phyloP scores from a whole-genome alignment of 345 rosid genomes.

The Chamaenerion angustifolium region DNA sequence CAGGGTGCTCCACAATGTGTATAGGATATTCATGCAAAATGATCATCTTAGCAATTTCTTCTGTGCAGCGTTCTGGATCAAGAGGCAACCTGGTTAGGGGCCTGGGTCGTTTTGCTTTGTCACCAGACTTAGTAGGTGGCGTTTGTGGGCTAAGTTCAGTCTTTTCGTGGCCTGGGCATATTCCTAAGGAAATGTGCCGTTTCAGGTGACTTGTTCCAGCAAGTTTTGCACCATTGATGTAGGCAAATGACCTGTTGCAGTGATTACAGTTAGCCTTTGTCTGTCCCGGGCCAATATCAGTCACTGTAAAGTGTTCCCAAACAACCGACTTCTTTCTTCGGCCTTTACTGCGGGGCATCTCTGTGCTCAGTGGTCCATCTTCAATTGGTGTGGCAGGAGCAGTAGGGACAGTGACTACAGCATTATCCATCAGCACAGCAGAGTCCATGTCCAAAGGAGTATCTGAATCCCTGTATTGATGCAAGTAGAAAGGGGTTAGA shows the following conservation, averaged over 20 bases:
- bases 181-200: conserved; percentile 74
- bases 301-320: conserved; percentile 86
- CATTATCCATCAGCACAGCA: too few relatives aligned
- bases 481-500: neutral
- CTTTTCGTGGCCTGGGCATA: conserved; percentile 56
- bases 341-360: conserved; percentile 39
- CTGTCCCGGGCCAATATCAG: conserved; percentile 56
- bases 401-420: conserved; percentile 13
- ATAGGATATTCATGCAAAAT: conserved; percentile 80
- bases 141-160: conserved; percentile 15
- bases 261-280: conserved; percentile 74
- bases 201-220: conserved; percentile 95
- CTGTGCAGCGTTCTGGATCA: conserved; percentile 55
- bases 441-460: neutral
- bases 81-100: conserved; percentile 22
- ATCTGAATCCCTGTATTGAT: conserved; percentile 2
- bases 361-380: conserved; percentile 22
- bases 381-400: conserved; percentile 21
- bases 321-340: conserved; percentile 85
- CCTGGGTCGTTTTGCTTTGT: conserved; percentile 8
- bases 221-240: conserved; percentile 68
- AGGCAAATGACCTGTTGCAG: conserved; percentile 78
- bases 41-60: conserved; percentile 77
- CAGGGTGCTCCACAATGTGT: conserved; percentile 73
- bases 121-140: conserved; percentile 20